Evolutionary conservation across 2,329 filamentous ascomycete genomes (phyloP).

Genomic region (Cladosporium oxysporum): DNA sequence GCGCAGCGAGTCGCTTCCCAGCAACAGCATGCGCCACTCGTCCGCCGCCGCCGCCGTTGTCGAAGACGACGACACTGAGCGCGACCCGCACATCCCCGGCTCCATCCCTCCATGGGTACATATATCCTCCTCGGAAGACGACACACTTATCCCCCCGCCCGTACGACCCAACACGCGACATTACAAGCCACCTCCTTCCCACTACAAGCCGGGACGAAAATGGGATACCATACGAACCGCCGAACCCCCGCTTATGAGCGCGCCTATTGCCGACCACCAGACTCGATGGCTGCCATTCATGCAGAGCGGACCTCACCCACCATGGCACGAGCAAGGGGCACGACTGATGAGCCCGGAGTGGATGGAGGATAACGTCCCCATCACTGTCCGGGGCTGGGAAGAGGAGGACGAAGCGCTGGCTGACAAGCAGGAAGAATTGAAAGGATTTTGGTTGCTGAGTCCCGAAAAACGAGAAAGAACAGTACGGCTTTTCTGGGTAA

Average conservation of each 20-base stretch:
- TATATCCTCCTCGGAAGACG: conserved; percentile 35
- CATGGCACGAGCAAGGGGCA: conserved; percentile 32
- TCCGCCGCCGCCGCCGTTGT: conserved; percentile 1
- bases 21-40: conserved; percentile 13
- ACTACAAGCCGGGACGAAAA: conserved; percentile 38
- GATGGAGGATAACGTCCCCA: conserved; percentile 52
- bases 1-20: conserved; percentile 16
- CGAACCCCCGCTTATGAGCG: conserved; percentile 38
- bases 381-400: conserved; percentile 54
- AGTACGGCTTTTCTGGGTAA: conserved; percentile 38
- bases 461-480: conserved; percentile 39
- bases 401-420: conserved; percentile 51
- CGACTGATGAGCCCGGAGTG: conserved; percentile 46
- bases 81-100: conserved; percentile 31
- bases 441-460: conserved; percentile 52
- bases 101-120: conserved; percentile 42
- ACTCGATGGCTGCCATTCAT: conserved; percentile 40
- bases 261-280: conserved; percentile 37
- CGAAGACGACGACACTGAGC: conserved; percentile 17
- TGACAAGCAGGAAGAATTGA: conserved; percentile 45
- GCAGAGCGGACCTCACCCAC: conserved; percentile 39
- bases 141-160: conserved; percentile 28
- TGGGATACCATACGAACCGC: conserved; percentile 38
- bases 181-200: conserved; percentile 32
- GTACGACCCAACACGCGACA: conserved; percentile 31